These are phyloP conservation scores for Kuraishia molischiana DNA, from an alignment of 805 yeast species.

Conservation along the genomic window DNA sequence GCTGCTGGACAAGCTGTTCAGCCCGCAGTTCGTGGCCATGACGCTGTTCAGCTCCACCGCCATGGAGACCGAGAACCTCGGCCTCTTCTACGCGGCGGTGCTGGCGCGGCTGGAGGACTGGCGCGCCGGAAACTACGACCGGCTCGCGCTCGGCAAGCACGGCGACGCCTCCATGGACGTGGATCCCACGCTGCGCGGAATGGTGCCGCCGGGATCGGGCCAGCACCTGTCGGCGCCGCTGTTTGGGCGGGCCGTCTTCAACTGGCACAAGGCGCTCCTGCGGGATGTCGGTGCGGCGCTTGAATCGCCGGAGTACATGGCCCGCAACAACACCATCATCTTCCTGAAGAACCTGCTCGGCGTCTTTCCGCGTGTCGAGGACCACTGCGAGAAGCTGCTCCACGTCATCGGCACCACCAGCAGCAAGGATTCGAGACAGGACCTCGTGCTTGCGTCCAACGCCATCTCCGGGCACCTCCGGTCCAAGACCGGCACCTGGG, in stretches of 20 bases:
- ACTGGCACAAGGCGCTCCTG: constrained; percentile 46
- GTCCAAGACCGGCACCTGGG: constrained; percentile 41
- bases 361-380: constrained; percentile 58
- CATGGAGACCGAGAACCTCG: constrained; percentile 73
- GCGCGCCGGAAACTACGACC: constrained; percentile 21
- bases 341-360: constrained; percentile 57
- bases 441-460: constrained; percentile 65
- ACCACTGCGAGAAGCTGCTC: constrained; percentile 48
- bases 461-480: constrained; percentile 61
- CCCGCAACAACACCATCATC: constrained; percentile 71
- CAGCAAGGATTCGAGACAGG: constrained; percentile 58
- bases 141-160: constrained; percentile 13
- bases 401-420: constrained; percentile 37
- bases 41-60: constrained; percentile 64
- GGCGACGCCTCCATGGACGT: constrained; percentile 9
- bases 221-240: constrained; percentile 18
- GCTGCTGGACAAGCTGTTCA: constrained; percentile 37
- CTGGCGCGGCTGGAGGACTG: constrained; percentile 39
- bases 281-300: constrained; percentile 33
- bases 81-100: constrained; percentile 56
- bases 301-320: constrained; percentile 54
- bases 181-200: constrained; percentile 7
- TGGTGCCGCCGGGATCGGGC: constrained; percentile 11
- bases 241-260: constrained; percentile 31
- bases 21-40: constrained; percentile 37